Percentiles rank a stretch among this genome's conserved stretches.
These are phyloP conservation scores for Populus tremula DNA, from an alignment of 345 rosid species.

Conservation along the genomic window DNA sequence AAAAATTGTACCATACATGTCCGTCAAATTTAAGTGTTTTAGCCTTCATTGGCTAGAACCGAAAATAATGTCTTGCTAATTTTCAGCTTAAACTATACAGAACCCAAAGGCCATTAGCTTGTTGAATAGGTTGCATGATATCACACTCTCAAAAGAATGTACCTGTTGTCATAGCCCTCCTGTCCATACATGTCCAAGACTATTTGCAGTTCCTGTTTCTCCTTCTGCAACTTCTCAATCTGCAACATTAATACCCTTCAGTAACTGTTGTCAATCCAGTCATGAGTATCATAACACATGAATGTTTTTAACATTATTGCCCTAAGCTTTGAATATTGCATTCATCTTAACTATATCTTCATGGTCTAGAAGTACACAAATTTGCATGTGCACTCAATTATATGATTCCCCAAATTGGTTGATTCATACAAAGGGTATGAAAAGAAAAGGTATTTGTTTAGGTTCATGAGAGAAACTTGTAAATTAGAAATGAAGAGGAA, in stretches of 20 bases:
- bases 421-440: too few relatives aligned
- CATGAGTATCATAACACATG: background rate
- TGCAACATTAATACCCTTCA: constrained; percentile 34
- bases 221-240: constrained; percentile 79
- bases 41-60: too few relatives aligned
- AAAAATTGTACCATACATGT: too few relatives aligned
- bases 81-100: background rate
- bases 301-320: background rate
- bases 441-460: too few relatives aligned
- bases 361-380: too few relatives aligned
- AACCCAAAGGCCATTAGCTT: background rate
- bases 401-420: too few relatives aligned
- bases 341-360: too few relatives aligned
- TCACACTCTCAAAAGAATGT: constrained; percentile 21
- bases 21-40: too few relatives aligned
- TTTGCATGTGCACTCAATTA: too few relatives aligned
- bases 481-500: background rate
- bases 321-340: background rate
- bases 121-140: background rate
- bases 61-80: too few relatives aligned
- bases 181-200: constrained; percentile 68
- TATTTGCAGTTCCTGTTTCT: constrained; percentile 62
- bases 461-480: background rate
- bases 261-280: background rate
- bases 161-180: constrained; percentile 76